These are phyloP conservation scores for Nannochloropsis salina DNA, from an alignment of 108 stramenopile genomes.

Conservation along the genomic window DNA sequence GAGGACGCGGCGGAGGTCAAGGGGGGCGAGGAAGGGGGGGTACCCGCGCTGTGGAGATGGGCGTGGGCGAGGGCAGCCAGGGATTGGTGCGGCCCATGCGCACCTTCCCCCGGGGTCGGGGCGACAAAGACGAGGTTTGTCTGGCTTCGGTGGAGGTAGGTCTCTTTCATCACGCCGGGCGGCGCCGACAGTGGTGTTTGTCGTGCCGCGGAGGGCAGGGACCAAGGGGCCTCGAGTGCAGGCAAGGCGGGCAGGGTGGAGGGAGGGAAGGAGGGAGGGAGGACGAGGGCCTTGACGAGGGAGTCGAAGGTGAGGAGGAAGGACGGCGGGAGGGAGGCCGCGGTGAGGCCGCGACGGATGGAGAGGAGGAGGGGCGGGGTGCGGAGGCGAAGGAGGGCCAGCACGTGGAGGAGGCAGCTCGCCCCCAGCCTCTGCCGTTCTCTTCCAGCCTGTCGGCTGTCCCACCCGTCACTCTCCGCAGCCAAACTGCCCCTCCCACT, in stretches of 20 bases:
- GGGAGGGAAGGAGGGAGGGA: constrained; percentile 5
- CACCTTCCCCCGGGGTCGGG: no score
- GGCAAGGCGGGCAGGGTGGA: not conserved
- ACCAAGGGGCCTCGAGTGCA: not conserved
- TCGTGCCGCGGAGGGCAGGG: no score
- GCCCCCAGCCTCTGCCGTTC: not conserved
- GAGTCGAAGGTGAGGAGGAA: not conserved
- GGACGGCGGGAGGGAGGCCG: not conserved
- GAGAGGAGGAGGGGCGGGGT: not conserved
- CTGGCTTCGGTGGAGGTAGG: no score
- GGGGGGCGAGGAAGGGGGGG: no score
- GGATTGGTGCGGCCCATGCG: no score
- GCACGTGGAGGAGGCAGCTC: not conserved
- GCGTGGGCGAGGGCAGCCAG: no score
- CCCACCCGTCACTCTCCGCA: no score
- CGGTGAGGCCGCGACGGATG: not conserved
- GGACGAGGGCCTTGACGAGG: not conserved
- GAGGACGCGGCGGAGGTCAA: not conserved
- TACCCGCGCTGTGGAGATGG: no score
- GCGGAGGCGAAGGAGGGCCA: not conserved
- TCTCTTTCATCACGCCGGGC: no score
- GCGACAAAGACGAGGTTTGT: no score
- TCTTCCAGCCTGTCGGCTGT: no score
- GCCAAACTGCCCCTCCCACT: not conserved
- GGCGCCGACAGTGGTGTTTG: no score